phyloP scores from a whole-genome alignment of 192 early-diverging fungal genomes.

The Podila epigama region DNA sequence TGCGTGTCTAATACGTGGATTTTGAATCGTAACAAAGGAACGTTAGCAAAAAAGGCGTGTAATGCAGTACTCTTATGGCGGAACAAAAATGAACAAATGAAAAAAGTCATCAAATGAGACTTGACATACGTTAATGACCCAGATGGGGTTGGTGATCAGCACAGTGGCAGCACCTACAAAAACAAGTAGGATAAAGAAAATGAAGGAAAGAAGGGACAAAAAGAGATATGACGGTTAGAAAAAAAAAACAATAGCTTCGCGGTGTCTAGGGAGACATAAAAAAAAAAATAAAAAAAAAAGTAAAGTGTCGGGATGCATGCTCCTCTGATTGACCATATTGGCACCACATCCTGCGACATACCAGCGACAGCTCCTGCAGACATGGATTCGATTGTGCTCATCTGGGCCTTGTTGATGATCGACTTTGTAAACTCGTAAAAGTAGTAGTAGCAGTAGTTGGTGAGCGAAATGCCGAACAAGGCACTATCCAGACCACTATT shows the following conservation, averaged over 20 bases:
- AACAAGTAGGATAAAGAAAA: too few relatives aligned
- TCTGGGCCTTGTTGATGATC: constrained; percentile 78
- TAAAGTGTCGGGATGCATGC: background rate
- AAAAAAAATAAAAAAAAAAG: background rate
- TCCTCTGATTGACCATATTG: background rate
- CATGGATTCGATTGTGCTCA: constrained; percentile 93
- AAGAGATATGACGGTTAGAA: too few relatives aligned
- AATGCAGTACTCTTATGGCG: background rate
- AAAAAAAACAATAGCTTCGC: too few relatives aligned
- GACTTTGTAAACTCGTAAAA: constrained; percentile 92
- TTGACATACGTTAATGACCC: constrained; percentile 90
- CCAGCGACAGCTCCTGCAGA: constrained; percentile 91
- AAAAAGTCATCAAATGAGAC: background rate
- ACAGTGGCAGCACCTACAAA: constrained; percentile 70
- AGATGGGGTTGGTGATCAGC: constrained; percentile 95
- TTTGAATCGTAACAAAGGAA: background rate
- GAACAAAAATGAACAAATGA: background rate
- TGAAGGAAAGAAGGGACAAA: too few relatives aligned
- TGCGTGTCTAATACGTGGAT: constrained; percentile 68
- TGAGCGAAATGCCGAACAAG: constrained; percentile 95
- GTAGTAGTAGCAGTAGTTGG: constrained; percentile 89
- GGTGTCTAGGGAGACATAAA: background rate
- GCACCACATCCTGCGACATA: background rate
- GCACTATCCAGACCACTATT: constrained; percentile 92
- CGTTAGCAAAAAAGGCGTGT: background rate